Percentiles rank a stretch among this genome's conserved stretches.
phyloP scores from a whole-genome alignment of 768 basidiomycete species.

The Dioszegia aurantiaca region DNA sequence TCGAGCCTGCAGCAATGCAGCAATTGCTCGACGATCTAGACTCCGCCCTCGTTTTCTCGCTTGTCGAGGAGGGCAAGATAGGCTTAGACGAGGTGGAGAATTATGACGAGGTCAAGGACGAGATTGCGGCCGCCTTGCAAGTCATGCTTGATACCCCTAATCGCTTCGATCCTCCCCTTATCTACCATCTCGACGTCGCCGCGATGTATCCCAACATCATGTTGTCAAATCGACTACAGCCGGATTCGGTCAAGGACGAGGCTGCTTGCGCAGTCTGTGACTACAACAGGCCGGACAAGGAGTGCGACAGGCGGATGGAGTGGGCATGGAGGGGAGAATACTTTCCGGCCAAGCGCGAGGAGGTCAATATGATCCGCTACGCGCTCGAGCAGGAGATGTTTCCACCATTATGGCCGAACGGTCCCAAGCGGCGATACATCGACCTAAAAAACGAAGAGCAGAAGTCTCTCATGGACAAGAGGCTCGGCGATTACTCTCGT shows the following conservation, averaged over 20 bases:
- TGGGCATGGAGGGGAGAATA: constrained; percentile 99
- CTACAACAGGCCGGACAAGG: constrained; percentile 92
- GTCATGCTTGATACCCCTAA: constrained; percentile 85
- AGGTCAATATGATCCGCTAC: constrained; percentile 97
- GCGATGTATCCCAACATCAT: constrained; percentile 99
- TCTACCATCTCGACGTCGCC: constrained; percentile 97
- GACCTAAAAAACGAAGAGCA: constrained; percentile 84
- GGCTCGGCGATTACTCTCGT: constrained; percentile 94
- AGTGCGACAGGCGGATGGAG: constrained; percentile 84
- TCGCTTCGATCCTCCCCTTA: constrained; percentile 85
- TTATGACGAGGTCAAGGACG: constrained; percentile 83
- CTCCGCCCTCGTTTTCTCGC: constrained; percentile 81
- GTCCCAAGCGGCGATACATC: constrained; percentile 71
- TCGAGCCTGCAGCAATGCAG: constrained; percentile 80
- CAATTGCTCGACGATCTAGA: constrained; percentile 93
- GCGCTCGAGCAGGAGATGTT: constrained; percentile 93
- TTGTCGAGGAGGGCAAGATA: constrained; percentile 73
- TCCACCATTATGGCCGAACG: constrained; percentile 72
- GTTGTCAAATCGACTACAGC: constrained; percentile 97
- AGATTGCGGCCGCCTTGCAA: constrained; percentile 76
- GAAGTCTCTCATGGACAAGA: constrained; percentile 87
- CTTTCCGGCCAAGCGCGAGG: constrained; percentile 94
- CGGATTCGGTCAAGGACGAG: constrained; percentile 96
- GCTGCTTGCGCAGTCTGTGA: constrained; percentile 96
- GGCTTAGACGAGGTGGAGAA: constrained; percentile 82